phyloP scores from a whole-genome alignment of 2,329 filamentous ascomycete genomes.

The Sordariomycetes sp. region DNA sequence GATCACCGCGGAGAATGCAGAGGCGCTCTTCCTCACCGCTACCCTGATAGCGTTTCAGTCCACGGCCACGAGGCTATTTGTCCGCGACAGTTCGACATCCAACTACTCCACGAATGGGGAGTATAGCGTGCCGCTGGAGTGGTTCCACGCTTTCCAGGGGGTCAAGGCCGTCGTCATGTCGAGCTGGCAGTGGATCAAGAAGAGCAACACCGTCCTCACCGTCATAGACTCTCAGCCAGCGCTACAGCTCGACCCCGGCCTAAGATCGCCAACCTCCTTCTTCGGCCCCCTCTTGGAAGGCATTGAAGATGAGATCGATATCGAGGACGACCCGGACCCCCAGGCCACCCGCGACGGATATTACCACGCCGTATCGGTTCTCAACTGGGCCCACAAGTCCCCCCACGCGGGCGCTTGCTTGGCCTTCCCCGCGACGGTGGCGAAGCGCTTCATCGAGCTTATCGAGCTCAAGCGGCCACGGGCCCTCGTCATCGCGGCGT shows the following conservation, averaged over 20 bases:
- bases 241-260: conserved; percentile 44
- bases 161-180: conserved; percentile 55
- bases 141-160: conserved; percentile 59
- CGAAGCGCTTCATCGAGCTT: conserved; percentile 47
- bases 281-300: conserved; percentile 50
- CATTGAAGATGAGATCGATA: conserved; percentile 42
- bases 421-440: conserved; percentile 55
- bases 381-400: conserved; percentile 56
- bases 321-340: conserved; percentile 18
- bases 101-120: conserved; percentile 24
- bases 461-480: conserved; percentile 49
- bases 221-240: conserved; percentile 56
- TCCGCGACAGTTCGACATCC: conserved; percentile 36
- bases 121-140: conserved; percentile 50
- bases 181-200: conserved; percentile 53
- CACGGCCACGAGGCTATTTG: conserved; percentile 51
- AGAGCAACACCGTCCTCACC: conserved; percentile 43
- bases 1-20: conserved; percentile 48
- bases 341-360: conserved; percentile 33
- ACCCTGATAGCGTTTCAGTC: conserved; percentile 58
- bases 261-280: conserved; percentile 39
- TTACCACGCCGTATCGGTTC: conserved; percentile 51
- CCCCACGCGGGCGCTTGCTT: conserved; percentile 48
- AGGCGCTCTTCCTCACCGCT: conserved; percentile 51
- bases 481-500: conserved; percentile 52